Percentiles rank a stretch among this genome's conserved stretches.
phyloP scores from a whole-genome alignment of 2,329 filamentous ascomycete species.

The Aspergillus sp. region DNA sequence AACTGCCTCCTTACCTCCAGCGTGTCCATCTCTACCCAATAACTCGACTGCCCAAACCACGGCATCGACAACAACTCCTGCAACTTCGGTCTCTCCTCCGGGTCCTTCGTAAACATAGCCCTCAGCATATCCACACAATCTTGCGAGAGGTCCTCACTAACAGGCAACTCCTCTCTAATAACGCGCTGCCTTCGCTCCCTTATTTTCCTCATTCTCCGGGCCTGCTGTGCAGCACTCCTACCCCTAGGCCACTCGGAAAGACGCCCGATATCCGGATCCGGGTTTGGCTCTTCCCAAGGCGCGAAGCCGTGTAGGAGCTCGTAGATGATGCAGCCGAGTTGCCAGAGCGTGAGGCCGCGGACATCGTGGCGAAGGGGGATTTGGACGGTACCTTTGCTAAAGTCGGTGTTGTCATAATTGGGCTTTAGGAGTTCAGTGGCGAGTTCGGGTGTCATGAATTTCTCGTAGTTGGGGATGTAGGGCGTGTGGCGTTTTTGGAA shows the following conservation, averaged over 20 bases:
- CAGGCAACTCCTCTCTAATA: conserved; percentile 17
- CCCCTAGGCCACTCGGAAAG: background rate
- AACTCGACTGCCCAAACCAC: conserved; percentile 3
- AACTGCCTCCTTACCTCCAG: background rate
- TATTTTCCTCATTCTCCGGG: background rate
- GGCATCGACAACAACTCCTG: conserved; percentile 9
- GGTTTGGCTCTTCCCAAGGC: conserved; percentile 32
- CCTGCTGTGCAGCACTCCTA: too few relatives aligned
- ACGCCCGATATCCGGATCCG: conserved; percentile 8
- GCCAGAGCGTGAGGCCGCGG: conserved; percentile 28
- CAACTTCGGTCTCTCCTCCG: conserved; percentile 25
- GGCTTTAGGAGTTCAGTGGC: background rate
- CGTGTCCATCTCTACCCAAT: background rate
- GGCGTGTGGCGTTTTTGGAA: background rate
- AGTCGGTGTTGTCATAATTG: background rate
- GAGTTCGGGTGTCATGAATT: background rate
- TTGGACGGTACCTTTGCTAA: too few relatives aligned
- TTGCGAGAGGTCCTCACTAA: conserved; percentile 32
- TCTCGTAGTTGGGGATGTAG: conserved; percentile 1
- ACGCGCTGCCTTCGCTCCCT: background rate
- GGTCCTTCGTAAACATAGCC: conserved; percentile 27
- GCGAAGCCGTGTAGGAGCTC: conserved; percentile 36
- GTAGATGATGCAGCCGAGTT: conserved; percentile 30
- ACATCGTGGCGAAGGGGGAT: conserved; percentile 21
- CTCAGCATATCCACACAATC: conserved; percentile 35